Conservation (phyloP, 306 rosid species). For the Bauhinia variegata region DNA sequence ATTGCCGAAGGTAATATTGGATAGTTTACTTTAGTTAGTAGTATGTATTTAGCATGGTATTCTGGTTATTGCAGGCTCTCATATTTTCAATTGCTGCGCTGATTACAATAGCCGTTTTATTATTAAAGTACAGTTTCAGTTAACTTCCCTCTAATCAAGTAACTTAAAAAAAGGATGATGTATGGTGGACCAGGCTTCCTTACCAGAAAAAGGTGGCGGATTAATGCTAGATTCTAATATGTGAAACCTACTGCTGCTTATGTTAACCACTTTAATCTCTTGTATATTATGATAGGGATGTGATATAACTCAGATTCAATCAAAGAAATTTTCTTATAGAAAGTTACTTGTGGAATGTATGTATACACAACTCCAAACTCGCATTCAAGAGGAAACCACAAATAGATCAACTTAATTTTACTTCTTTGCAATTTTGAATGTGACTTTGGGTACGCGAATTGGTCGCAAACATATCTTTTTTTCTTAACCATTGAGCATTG, state of each 20-base stretch:
- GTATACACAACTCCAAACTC: background rate
- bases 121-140: slow-evolving; percentile 32
- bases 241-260: slow-evolving; percentile 14
- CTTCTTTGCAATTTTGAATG: no score
- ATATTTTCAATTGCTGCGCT: slow-evolving; percentile 55
- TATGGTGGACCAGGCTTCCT: slow-evolving; percentile 24
- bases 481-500: no score
- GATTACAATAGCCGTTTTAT: slow-evolving; percentile 40
- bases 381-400: no score
- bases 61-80: slow-evolving; percentile 61
- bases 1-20: slow-evolving; percentile 14
- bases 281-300: slow-evolving; percentile 8
- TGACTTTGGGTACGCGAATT: no score
- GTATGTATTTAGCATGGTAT: background rate
- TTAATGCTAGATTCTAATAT: slow-evolving; percentile 24
- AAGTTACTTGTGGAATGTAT: slow-evolving; percentile 15
- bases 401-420: no score
- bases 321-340: slow-evolving; percentile 3
- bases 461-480: no score
- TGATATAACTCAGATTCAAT: slow-evolving; percentile 16
- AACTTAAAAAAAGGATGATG: slow-evolving; percentile 21
- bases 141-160: slow-evolving; percentile 30
- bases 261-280: slow-evolving; percentile 22
- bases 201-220: slow-evolving; percentile 3
- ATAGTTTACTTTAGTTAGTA: background rate